Evolutionary conservation across 202 grass and related monocot species (phyloP), one percentile per base, ranked within the genome.

Genomic region (Carex sylvatica): DNA sequence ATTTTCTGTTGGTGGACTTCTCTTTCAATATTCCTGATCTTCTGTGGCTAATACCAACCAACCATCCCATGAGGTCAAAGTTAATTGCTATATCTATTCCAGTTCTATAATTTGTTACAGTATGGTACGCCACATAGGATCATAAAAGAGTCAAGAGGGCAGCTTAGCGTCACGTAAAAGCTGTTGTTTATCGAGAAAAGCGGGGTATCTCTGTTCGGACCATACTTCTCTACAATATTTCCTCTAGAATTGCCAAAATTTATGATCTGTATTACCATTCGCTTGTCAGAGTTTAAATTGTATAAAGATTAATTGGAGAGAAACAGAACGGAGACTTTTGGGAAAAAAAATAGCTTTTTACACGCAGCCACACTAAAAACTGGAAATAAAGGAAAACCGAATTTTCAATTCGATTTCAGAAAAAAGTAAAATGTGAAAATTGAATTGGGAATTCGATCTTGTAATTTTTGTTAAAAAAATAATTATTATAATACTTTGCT

Each of bases 81-180:
- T n/a, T 10, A 13, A 5, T 1, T 63, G 5, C 1, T 0, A n/a
- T 18, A 0, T 67, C 38, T n/a, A n/a, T 0, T 67, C 42, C 2
- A 46, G 9, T 46, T 46, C 2, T 2, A 46, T 46, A 46, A 46
- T 46, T 46, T 9, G 1, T 46, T 9, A 46, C 1, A 9, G 9
- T 46, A 1, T 9, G 0, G 0, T 18, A 0, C 0, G 35, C 36
- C 35, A 38, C 4, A 69, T 0, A 33, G 7, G 8, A 69, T 69
- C 65, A 18, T 0, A 20, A 6, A 52, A 9, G 71, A 74, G 6
- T 47, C 22, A 53, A 54, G 13, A 54, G 11, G 22, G 70, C 22
- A 74, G 47, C 70, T 23, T 74, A 52, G 46, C 44, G 26, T 77
- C 73, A 77, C 73, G 73, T 77, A 52, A 58, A 77, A 77, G 73